Base-by-base conservation (phyloP, 257 asterid species). In the Cordia subcordata region DNA sequence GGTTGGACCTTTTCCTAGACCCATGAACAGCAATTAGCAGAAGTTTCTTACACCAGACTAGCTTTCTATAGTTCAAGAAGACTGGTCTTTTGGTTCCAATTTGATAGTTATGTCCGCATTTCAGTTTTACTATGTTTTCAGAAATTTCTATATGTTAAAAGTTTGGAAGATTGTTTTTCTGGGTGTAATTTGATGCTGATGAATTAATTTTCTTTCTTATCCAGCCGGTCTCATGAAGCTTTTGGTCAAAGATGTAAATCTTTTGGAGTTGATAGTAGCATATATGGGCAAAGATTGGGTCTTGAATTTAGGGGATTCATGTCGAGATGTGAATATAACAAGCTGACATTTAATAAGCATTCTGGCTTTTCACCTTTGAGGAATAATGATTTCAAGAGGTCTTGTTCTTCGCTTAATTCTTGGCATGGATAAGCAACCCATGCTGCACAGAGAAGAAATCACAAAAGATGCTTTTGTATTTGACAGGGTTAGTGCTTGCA, bases 371-470 rank as follows among this genome's bases (percentile, higher is more conserved):
- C 53, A 45, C 53, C 61, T 20, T 66, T 67, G 66, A 70, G 73
- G 58, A 54, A 45, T 66, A 75, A 60, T 68, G 64, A 50, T 68
- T 57, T 71, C 13, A 61, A 15, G 23, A 68, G 61, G 54, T 61
- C 84, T 11, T 66, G 55, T 58, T 27, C 46, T 65, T 55, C 66
- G 32, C 38, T 68, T 54, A 76, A 42, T 60, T 55, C 57, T 60
- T 76, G 45, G 22, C 82, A 78, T 70, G 83, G 69, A 11, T 83
- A 76, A 72, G 74, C 90, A 20, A 78, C 86, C 50, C 77, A 68
- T 39, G 82, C 85, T 57, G 55, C 77, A 66, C 57, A 4, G 95
- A 90, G 70, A 70, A 79, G 47, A 42, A 42, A 42, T 42, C 47
- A 42, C 12, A 14, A 42, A 42, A 42, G 15, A 42, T 42, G 47